These are phyloP conservation scores for Candida peoriensis DNA, from an alignment of 805 yeast species.

Conservation along the genomic window DNA sequence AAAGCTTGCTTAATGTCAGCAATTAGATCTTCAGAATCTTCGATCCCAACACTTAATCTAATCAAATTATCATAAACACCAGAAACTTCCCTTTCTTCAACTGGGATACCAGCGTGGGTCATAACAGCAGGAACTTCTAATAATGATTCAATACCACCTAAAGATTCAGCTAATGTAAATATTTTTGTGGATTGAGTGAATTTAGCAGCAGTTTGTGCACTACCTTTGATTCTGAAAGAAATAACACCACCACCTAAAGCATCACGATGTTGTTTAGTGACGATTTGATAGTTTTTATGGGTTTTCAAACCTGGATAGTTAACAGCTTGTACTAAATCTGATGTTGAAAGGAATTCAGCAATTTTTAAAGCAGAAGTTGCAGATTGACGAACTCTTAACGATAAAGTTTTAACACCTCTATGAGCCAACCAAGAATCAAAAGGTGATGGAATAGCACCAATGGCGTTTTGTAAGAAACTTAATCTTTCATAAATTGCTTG, in stretches of 20 bases:
- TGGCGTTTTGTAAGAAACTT: slow-evolving; percentile 79
- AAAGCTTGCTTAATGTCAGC: slow-evolving; percentile 70
- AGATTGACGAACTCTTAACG: slow-evolving; percentile 71
- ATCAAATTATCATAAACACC: slow-evolving; percentile 81
- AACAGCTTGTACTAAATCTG: slow-evolving; percentile 55
- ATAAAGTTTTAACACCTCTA: slow-evolving; percentile 85
- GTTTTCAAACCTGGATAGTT: slow-evolving; percentile 80
- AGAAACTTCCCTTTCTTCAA: slow-evolving; percentile 66
- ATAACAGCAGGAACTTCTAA: slow-evolving; percentile 85
- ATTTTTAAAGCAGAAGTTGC: slow-evolving; percentile 59
- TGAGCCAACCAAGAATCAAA: slow-evolving; percentile 92
- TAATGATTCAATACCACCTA: slow-evolving; percentile 85
- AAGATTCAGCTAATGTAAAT: slow-evolving; percentile 83
- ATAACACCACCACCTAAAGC: slow-evolving; percentile 91
- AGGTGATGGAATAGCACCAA: slow-evolving; percentile 86
- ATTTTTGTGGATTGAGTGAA: slow-evolving; percentile 71
- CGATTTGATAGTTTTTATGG: slow-evolving; percentile 59
- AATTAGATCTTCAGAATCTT: slow-evolving; percentile 72
- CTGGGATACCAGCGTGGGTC: slow-evolving; percentile 91
- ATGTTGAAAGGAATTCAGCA: slow-evolving; percentile 54
- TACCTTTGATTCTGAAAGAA: slow-evolving; percentile 81
- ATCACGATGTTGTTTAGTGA: slow-evolving; percentile 71
- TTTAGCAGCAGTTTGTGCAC: slow-evolving; percentile 66
- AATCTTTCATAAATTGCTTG: slow-evolving; percentile 55
- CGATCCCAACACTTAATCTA: slow-evolving; percentile 84